Conservation (phyloP, 1,284 basidiomycete species). For the Malassezia globosa region DNA sequence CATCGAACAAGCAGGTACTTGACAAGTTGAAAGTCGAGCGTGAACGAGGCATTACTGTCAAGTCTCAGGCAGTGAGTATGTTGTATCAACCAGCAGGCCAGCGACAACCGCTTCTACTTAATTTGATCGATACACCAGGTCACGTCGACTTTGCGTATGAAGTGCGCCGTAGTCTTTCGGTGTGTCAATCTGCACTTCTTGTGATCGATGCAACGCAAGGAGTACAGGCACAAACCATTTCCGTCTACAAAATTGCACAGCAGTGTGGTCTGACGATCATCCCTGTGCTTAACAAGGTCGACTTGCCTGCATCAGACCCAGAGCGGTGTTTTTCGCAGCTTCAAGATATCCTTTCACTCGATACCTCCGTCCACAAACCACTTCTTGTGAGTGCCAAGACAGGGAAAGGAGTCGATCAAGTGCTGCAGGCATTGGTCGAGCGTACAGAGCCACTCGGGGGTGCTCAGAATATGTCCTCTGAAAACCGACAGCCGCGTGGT, state of each 20-base stretch:
- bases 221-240: conserved; percentile 92
- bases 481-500: conserved; percentile 25
- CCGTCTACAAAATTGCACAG: conserved; percentile 77
- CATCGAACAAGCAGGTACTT: conserved; percentile 39
- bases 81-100: conserved; percentile 23
- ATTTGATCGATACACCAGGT: conserved; percentile 84
- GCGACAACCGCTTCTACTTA: conserved; percentile 56
- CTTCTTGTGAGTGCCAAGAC: conserved; percentile 67
- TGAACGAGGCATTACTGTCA: conserved; percentile 83
- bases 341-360: conserved; percentile 50
- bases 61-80: conserved; percentile 47
- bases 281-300: conserved; percentile 85
- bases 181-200: conserved; percentile 83
- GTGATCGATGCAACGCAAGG: conserved; percentile 91
- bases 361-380: conserved; percentile 49
- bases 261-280: conserved; percentile 67
- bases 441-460: conserved; percentile 47
- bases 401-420: conserved; percentile 64
- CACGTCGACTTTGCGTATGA: conserved; percentile 57
- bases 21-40: conserved; percentile 74
- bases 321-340: conserved; percentile 26
- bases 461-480: conserved; percentile 22
- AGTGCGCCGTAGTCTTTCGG: conserved; percentile 79
- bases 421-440: conserved; percentile 73
- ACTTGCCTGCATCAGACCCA: conserved; percentile 28